Percentiles rank a stretch among this genome's conserved stretches.
phyloP scores from a whole-genome alignment of 345 rosid species.

The Adansonia digitata region DNA sequence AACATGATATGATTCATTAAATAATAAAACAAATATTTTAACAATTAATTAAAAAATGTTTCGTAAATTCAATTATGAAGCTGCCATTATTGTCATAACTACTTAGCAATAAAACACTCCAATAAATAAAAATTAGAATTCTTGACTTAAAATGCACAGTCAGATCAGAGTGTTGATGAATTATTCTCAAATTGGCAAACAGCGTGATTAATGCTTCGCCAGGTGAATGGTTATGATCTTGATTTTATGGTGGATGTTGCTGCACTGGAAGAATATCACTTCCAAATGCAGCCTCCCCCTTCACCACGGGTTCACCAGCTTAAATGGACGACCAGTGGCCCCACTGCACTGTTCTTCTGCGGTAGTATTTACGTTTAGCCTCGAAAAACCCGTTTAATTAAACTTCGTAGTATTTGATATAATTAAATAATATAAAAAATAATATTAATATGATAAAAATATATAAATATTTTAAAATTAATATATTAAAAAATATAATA shows the following conservation, averaged over 20 bases:
- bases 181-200: neutral
- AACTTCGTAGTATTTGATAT: too few relatives aligned
- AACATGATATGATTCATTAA: too few relatives aligned
- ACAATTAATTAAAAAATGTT: too few relatives aligned
- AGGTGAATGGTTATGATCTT: neutral
- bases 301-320: neutral
- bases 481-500: too few relatives aligned
- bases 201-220: too few relatives aligned
- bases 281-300: neutral
- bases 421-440: too few relatives aligned
- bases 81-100: neutral
- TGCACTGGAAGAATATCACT: neutral
- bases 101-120: neutral
- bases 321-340: neutral
- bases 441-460: too few relatives aligned
- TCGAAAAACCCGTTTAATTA: too few relatives aligned
- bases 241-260: neutral
- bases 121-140: neutral
- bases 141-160: neutral
- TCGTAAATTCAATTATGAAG: neutral
- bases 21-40: too few relatives aligned
- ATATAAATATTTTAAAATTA: too few relatives aligned
- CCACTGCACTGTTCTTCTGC: neutral
- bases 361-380: too few relatives aligned
- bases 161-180: neutral